Base-by-base conservation (phyloP, 1,284 basidiomycete species). In the Ceratobasidium sp. region DNA sequence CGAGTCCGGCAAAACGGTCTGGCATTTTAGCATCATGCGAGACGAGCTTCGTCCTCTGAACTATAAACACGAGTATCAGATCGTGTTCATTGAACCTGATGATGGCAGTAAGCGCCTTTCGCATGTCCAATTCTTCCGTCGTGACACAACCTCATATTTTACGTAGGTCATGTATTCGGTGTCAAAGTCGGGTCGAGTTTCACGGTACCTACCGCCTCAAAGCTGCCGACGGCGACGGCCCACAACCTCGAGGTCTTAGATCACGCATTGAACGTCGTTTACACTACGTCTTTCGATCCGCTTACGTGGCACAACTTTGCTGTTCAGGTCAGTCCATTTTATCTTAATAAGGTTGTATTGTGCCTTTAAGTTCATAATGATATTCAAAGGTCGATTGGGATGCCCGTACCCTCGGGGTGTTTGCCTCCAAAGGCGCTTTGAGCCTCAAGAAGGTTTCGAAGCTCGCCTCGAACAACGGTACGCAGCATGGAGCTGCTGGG, bases 1-100 rank as follows among this genome's bases (percentile, higher is more conserved):
- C 33, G 77, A 78, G 57, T 60, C 65, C 4, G 75, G 75, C 8
- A 73, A 63, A 9, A 76, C 76, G 4, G 75, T 77, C 19, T 77
- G 76, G 47, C 76, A 77, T 47, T 73, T 74, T 24, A 75, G 73
- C 24, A 69, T 77, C 15, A 22, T 62, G 53, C 72, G 53, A 36
- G 76, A 77, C 44, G 41, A 62, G 17, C n/a, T 53, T 19, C 54
- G 75, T n/a, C 62, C 63, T 36, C 82, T 88, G 60, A 84, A 85
- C 4, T 88, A 89, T 71, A 88, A 89, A 81, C 82, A 44, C 80
- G 89, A 69, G 81, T 86, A 76, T 77, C 80, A 8, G 78, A 82
- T 87, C 71, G 87, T 89, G 24, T 89, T 87, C 79, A 87, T 89
- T 73, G 88, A 90, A 79, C 86, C 88, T 2, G 83, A 79, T 66